Evolutionary conservation across 192 early-diverging fungal species (phyloP), one percentile per base, ranked within the genome.

Genomic region (Gaertneriomyces semiglobifer): DNA sequence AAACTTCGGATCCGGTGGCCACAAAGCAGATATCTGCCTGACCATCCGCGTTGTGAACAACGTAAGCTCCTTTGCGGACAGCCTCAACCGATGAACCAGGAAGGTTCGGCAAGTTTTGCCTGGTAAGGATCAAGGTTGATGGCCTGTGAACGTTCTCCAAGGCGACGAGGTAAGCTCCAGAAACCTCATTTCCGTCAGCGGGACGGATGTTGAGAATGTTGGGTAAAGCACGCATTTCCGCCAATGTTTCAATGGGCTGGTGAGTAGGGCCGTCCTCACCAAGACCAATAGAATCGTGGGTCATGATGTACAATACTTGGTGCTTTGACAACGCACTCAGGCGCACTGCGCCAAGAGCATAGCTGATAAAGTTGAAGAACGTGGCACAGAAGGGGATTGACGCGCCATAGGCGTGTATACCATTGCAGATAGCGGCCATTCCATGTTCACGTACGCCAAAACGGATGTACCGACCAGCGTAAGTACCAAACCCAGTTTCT

Each of bases 251-350:
- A 47, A 97, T 90, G 11, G 96, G 95, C 77, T 99, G 96, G 80
- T 99, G 96, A 55, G 96, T 99, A 40, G 95, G 96, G 5, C 96
- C 96, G 80, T 99, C 96, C 75, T 99, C 96, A 68, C 96, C 96
- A 41, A 93, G 86, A 69, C 94, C 96, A 63, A 99, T 94, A 44
- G 95, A 98, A 81, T 99, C 96, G 85, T 99, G 96, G 60, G 96
- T 98, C 90, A 95, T 94, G 69, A 99, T 88, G 82, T 96, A 98
- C 63, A 99, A 72, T 62, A 98, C 90, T 42, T 90, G 94, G 66
- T 91, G 88, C 41, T 90, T 83, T 58, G 92, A 89, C 55, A 99
- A 81, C 6, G 96, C 93, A 55, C 88, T 83, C 48, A 99, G 81
- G 75, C 96, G 91, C 47, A 91, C 86, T 44, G 94, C 89, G 44